Evolutionary conservation across 2,329 filamentous ascomycete genomes (phyloP).

Genomic region (Kalmusia sp.): DNA sequence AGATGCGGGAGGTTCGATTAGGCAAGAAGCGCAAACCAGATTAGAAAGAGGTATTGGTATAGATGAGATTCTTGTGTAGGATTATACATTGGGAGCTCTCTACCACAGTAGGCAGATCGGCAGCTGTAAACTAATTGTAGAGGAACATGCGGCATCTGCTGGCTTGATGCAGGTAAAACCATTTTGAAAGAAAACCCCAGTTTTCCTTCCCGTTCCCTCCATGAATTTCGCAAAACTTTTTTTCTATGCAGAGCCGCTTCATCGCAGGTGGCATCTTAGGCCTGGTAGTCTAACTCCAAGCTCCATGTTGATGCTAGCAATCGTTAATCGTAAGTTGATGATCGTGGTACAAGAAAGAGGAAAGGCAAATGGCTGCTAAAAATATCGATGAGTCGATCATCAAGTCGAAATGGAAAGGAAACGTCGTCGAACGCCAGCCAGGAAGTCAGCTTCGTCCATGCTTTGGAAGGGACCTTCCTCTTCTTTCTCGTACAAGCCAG

Average conservation of each 20-base stretch:
- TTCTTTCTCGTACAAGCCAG: constrained; percentile 58
- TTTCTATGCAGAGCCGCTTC: constrained; percentile 23
- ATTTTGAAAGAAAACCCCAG: neutral
- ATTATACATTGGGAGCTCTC: neutral
- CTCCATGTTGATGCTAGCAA: constrained; percentile 38
- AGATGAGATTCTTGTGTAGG: neutral
- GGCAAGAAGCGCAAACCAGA: neutral
- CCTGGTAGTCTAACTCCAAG: constrained; percentile 45
- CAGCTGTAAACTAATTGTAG: neutral
- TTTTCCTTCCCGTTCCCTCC: neutral
- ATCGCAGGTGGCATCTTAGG: constrained; percentile 24
- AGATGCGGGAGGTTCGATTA: neutral
- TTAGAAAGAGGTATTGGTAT: neutral
- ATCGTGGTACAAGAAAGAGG: constrained; percentile 23
- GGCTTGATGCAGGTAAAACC: neutral
- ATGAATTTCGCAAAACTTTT: constrained; percentile 18
- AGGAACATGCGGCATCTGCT: neutral
- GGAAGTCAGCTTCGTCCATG: constrained; percentile 48
- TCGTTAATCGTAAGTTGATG: constrained; percentile 34
- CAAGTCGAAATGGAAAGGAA: constrained; percentile 47
- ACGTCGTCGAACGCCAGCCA: constrained; percentile 44
- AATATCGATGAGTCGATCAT: constrained; percentile 27
- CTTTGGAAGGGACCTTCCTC: constrained; percentile 52
- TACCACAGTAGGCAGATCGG: neutral
- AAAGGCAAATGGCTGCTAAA: constrained; percentile 23